Evolutionary conservation across 306 rosid genomes (phyloP), one percentile per base, ranked within the genome.

Genomic region (Spatholobus suberectus): DNA sequence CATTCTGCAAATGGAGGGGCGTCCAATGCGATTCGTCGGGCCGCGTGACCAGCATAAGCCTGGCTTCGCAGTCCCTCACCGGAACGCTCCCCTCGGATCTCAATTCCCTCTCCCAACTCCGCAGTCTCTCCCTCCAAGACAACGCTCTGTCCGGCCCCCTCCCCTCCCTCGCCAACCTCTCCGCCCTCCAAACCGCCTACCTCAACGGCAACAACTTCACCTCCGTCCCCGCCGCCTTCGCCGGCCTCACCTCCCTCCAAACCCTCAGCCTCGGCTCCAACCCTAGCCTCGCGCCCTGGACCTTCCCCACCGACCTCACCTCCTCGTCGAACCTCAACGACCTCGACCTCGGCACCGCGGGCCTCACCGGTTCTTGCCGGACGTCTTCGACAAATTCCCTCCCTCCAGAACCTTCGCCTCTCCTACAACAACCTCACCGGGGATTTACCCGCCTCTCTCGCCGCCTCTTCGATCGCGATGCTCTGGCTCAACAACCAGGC

Each of bases 401-500:
- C 86, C 20, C 78, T 95, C 73, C 88, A 72, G 23, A 52, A 5
- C 14, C 38, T 95, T 52, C 92, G 90, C 35, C 95, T 95, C 66
- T 89, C 98, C 15, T 95, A 92, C 87, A 95, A 95, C 74, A 90
- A 92, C 57, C 87, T 95, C 73, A 86, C 90, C 29, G 99, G 99
- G 4, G 6, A 29, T 2, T 81, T 95, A 26, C 98, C 99, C 1
- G 59, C 20, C 18, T 81, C 93, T 4, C 77, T 95, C 2, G 84
- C 82, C 0, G 83, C 85, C 62, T 90, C 99, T 13, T 79, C 58
- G 35, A 89, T 95, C 55, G 65, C 4, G 40, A 74, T 44, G 11
- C 59, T 95, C 2, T 95, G 99, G 99, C 85, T 95, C 67, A 95
- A 95, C 83, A 95, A 95, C 52, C 98, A 95, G 88, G 18, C 17